Evolutionary conservation across 1,139 yeast species (phyloP).

Genomic region (Nakaseomyces kungkrabaensis): DNA sequence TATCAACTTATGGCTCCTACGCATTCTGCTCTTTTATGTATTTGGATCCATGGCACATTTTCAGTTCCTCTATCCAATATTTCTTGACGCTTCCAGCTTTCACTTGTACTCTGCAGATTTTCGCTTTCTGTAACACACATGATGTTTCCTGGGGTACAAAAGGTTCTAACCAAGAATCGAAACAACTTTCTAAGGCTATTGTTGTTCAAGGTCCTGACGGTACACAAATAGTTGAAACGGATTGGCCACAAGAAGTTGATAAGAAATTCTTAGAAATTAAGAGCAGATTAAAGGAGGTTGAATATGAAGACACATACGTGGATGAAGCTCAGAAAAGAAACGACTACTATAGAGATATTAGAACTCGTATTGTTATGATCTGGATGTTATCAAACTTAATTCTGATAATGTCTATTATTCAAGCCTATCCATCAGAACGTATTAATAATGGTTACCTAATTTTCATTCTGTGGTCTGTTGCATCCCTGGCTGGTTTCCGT

Average conservation of each 20-base stretch:
- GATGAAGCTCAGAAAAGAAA: constrained; percentile 45
- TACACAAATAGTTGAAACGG: constrained; percentile 61
- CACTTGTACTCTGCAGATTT: constrained; percentile 82
- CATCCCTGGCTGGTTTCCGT: constrained; percentile 67
- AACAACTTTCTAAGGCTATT: constrained; percentile 56
- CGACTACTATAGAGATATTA: constrained; percentile 87
- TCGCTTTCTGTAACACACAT: constrained; percentile 91
- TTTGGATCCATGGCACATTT: constrained; percentile 89
- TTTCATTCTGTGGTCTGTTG: constrained; percentile 85
- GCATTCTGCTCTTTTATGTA: constrained; percentile 68
- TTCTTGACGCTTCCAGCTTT: constrained; percentile 84
- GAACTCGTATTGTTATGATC: constrained; percentile 84
- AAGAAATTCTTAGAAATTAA: constrained; percentile 60
- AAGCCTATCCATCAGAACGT: constrained; percentile 59
- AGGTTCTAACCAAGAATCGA: constrained; percentile 72
- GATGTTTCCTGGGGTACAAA: constrained; percentile 98
- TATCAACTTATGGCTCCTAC: constrained; percentile 89
- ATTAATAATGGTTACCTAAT: constrained; percentile 68
- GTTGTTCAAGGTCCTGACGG: constrained; percentile 45
- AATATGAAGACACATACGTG: constrained; percentile 30
- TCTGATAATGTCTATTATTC: constrained; percentile 76
- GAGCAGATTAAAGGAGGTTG: constrained; percentile 58
- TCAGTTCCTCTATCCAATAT: constrained; percentile 77
- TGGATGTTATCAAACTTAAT: constrained; percentile 82
- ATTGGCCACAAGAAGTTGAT: constrained; percentile 75